Base-by-base conservation (phyloP, 2,329 filamentous ascomycete genomes). In the Claviceps arundinis region DNA sequence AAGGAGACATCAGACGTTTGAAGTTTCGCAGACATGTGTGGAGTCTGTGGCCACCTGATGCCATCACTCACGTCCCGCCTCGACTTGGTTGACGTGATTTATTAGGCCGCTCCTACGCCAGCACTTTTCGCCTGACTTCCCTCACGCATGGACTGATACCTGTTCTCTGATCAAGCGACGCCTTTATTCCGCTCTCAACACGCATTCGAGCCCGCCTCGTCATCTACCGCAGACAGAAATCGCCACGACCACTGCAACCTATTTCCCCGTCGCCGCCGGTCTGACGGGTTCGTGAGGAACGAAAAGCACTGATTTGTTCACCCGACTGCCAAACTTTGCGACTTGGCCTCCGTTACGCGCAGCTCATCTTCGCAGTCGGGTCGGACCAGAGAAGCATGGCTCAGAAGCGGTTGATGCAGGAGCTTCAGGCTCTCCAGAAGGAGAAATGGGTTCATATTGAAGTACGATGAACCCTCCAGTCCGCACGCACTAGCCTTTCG, bases 361-460 rank as follows among this genome's bases (percentile, higher is more conserved):
- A 37, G 14, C 17, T 16, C 7, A 5, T 26, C 26, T 40, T 22
- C 13, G 9, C n/a, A 42, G 14, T 17, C 38, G 48, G 11, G 16
- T 37, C 41, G 26, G 13, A 43, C 30, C 40, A 22, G 16, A 34
- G 24, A 34, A 64, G 50, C 56, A 75, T 74, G 72, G 71, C 71
- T 26, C 67, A 90, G 69, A 83, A 88, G 62, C 85, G 94, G 50
- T 77, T 97, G 52, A 89, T 95, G 86, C 85, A 85, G 60, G 91
- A 97, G 74, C 82, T 88, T 71, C 85, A 86, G 68, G 76, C 80
- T 45, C 77, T 97, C 42, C 76, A 81, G 51, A 89, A 93, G 68
- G 90, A 96, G 75, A 89, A 88, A 66, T 98, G 91, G 91, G 85
- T 95, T 17, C 81, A 91, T 60, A 88, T 96, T 59, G 86, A 94